phyloP scores from a whole-genome alignment of 2,329 filamentous ascomycete species.

The Coniochaeta ligniaria region DNA sequence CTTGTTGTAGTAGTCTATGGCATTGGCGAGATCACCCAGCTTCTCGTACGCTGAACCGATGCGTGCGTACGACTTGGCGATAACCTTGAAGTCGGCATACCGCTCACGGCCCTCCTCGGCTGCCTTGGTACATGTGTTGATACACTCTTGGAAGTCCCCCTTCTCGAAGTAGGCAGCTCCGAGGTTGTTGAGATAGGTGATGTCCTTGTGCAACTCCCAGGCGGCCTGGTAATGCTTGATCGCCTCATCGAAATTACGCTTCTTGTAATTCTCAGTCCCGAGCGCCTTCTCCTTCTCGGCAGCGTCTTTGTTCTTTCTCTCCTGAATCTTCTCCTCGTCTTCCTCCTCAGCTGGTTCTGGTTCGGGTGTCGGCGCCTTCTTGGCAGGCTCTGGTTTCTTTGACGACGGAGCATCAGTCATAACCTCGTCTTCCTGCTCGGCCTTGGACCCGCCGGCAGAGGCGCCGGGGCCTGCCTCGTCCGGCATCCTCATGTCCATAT shows the following conservation, averaged over 20 bases:
- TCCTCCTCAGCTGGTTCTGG: slow-evolving; percentile 58
- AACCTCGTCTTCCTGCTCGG: slow-evolving; percentile 61
- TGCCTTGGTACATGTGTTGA: slow-evolving; percentile 81
- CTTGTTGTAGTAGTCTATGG: slow-evolving; percentile 85
- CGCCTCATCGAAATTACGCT: slow-evolving; percentile 90
- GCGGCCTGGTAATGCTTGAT: slow-evolving; percentile 93
- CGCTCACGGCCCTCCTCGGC: slow-evolving; percentile 84
- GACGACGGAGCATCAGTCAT: slow-evolving; percentile 62
- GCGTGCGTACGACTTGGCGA: slow-evolving; percentile 95
- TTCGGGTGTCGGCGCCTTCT: slow-evolving; percentile 52
- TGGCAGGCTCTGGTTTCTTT: slow-evolving; percentile 35
- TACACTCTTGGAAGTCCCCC: slow-evolving; percentile 81
- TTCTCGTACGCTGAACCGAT: slow-evolving; percentile 95
- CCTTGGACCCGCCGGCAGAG: slow-evolving; percentile 14
- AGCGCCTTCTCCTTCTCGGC: slow-evolving; percentile 92
- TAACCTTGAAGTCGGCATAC: slow-evolving; percentile 94
- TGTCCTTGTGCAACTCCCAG: slow-evolving; percentile 92
- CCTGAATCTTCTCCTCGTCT: slow-evolving; percentile 76
- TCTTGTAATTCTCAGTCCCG: slow-evolving; percentile 96
- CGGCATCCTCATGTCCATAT: slow-evolving; percentile 62
- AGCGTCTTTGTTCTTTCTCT: slow-evolving; percentile 84
- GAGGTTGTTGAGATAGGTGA: slow-evolving; percentile 95
- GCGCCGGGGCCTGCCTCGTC: slow-evolving; percentile 24
- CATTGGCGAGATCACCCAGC: slow-evolving; percentile 68
- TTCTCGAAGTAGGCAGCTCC: slow-evolving; percentile 94